Evolutionary conservation across 169 alveolate genomes (phyloP).

Genomic region (Babesia divergens): DNA sequence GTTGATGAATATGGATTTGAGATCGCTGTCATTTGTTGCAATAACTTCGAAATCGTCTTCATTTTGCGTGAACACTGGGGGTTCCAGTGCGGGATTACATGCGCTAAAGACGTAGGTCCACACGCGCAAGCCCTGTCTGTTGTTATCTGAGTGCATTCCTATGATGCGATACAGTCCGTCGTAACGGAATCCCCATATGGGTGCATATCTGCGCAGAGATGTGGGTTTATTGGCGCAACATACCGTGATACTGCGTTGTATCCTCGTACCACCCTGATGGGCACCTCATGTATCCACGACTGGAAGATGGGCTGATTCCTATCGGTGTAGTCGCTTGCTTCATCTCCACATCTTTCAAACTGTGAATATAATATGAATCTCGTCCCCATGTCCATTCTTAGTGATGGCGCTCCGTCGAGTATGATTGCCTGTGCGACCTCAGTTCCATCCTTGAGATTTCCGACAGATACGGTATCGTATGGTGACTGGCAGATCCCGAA

Average conservation of each 20-base stretch:
- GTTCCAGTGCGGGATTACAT: conserved; percentile 36
- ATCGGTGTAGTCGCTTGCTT: conserved; percentile 4
- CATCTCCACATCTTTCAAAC: conserved; percentile 11
- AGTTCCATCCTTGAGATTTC: background rate
- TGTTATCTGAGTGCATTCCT: conserved; percentile 39
- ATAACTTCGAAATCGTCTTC: conserved; percentile 1
- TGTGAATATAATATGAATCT: conserved; percentile 23
- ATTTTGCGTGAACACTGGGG: conserved; percentile 14
- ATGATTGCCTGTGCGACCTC: conserved; percentile 45
- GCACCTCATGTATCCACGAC: conserved; percentile 55
- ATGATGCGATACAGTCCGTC: conserved; percentile 63
- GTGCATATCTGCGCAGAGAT: conserved; percentile 27
- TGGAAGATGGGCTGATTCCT: conserved; percentile 17
- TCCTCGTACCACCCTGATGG: conserved; percentile 48
- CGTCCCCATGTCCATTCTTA: conserved; percentile 39
- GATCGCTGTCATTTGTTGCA: background rate
- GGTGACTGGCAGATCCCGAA: conserved; percentile 39
- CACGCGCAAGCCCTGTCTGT: conserved; percentile 34
- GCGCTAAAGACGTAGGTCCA: conserved; percentile 44
- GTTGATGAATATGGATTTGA: background rate
- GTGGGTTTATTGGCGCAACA: background rate
- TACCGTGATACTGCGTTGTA: conserved; percentile 35
- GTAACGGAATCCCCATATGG: conserved; percentile 55
- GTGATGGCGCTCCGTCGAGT: conserved; percentile 25
- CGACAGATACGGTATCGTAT: conserved; percentile 38